Evolutionary conservation across 352 stramenopile genomes (phyloP).

Genomic region (Globisporangium canariense): DNA sequence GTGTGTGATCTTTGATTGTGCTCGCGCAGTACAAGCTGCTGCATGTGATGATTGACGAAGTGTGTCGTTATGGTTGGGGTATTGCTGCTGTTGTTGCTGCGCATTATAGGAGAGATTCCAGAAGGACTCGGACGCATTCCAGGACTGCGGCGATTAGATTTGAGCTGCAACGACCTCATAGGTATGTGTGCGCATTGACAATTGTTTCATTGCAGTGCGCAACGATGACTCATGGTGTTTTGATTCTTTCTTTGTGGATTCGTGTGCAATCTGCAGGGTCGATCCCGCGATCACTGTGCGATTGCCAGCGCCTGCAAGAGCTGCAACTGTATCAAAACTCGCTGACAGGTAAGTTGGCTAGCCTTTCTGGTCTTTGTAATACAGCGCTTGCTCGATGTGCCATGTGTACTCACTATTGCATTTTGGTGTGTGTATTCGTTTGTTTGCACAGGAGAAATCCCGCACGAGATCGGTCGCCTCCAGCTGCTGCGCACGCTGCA

Average conservation of each 20-base stretch:
- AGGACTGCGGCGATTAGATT: slow-evolving; percentile 53
- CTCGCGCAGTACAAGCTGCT: background rate
- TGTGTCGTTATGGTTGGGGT: background rate
- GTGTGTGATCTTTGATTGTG: slow-evolving; percentile 16
- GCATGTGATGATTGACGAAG: background rate
- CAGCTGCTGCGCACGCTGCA: slow-evolving; percentile 66
- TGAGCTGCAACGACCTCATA: slow-evolving; percentile 82
- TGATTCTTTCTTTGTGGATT: background rate
- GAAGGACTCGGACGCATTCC: slow-evolving; percentile 45
- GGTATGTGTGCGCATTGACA: slow-evolving; percentile 20
- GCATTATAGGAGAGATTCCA: slow-evolving; percentile 46
- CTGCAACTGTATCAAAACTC: slow-evolving; percentile 81
- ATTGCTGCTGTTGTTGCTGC: background rate
- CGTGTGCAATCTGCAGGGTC: slow-evolving; percentile 19
- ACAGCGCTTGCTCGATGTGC: background rate
- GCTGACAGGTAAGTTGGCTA: slow-evolving; percentile 35
- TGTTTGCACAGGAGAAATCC: slow-evolving; percentile 30
- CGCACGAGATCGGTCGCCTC: slow-evolving; percentile 48
- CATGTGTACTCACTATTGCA: background rate
- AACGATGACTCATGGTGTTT: background rate
- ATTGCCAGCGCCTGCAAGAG: slow-evolving; percentile 65
- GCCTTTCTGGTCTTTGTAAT: background rate
- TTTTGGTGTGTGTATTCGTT: slow-evolving; percentile 1
- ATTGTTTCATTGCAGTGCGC: background rate
- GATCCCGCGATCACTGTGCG: slow-evolving; percentile 41